phyloP scores from a whole-genome alignment of 2,329 filamentous ascomycete genomes.

The Cordyceps pruinosa region DNA sequence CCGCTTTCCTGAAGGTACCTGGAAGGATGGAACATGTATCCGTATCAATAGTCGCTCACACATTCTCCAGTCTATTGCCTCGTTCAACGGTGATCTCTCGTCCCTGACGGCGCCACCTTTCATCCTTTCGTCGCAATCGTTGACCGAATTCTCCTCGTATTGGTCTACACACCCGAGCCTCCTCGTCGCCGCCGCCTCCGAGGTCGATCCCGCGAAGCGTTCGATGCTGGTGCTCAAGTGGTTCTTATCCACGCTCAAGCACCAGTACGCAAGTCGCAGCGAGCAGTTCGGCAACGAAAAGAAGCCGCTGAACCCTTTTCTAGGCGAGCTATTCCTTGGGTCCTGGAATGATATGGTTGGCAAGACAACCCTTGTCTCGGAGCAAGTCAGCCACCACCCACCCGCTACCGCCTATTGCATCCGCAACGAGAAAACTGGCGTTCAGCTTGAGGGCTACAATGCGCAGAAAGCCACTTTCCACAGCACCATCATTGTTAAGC shows the following conservation, averaged over 20 bases:
- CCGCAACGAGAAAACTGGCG: conserved; percentile 75
- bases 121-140: conserved; percentile 69
- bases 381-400: conserved; percentile 93
- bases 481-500: conserved; percentile 89
- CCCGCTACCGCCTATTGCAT: conserved; percentile 93
- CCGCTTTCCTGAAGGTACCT: conserved; percentile 46
- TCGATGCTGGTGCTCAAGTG: conserved; percentile 87
- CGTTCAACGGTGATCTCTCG: conserved; percentile 75
- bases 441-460: conserved; percentile 81
- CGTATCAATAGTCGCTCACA: background rate
- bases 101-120: conserved; percentile 77
- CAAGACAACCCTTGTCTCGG: conserved; percentile 78
- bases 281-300: conserved; percentile 86
- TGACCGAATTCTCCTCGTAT: conserved; percentile 76
- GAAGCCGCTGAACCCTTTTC: conserved; percentile 94
- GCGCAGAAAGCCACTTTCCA: conserved; percentile 94
- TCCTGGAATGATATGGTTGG: conserved; percentile 80
- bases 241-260: conserved; percentile 90
- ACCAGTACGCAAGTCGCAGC: conserved; percentile 69
- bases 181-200: conserved; percentile 74
- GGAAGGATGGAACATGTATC: background rate
- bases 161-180: conserved; percentile 74
- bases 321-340: conserved; percentile 90
- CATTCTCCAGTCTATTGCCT: conserved; percentile 59
- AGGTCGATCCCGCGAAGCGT: conserved; percentile 73